Evolutionary conservation across 345 rosid species (phyloP).

Genomic region (Lepidium didymum): DNA sequence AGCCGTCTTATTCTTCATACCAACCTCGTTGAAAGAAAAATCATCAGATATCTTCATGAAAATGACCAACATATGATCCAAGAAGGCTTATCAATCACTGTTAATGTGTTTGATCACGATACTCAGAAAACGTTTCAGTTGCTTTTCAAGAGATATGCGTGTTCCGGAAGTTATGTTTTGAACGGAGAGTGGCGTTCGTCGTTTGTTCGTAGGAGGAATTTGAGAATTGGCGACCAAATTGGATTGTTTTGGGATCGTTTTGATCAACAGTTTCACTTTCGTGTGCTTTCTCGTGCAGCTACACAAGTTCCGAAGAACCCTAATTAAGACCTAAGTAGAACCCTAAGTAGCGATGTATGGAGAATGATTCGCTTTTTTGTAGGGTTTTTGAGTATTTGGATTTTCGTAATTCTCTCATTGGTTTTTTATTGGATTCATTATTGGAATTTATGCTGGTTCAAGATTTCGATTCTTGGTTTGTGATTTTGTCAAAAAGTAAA

Average conservation of each 20-base stretch:
- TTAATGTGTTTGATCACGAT: conserved; percentile 16
- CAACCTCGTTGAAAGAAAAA: neutral
- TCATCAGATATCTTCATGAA: neutral
- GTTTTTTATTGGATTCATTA: neutral
- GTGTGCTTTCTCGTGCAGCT: conserved; percentile 9
- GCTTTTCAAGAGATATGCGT: neutral
- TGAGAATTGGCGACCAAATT: conserved; percentile 1
- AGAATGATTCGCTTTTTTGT: neutral
- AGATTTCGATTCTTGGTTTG: neutral
- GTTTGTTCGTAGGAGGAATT: neutral
- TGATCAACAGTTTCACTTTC: neutral
- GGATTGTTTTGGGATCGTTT: conserved; percentile 20
- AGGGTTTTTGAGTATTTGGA: neutral
- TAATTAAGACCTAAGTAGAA: neutral
- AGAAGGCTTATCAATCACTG: neutral
- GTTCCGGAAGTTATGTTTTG: neutral
- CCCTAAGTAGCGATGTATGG: neutral
- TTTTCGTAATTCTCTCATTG: neutral
- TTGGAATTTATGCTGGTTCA: neutral
- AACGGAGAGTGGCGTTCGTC: conserved; percentile 2
- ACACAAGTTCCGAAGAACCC: neutral
- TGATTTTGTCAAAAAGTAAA: neutral
- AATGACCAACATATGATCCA: neutral
- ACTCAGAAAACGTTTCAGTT: neutral
- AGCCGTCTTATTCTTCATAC: conserved; percentile 7